Evolutionary conservation across 208 protist species (phyloP), one percentile per base, ranked within the genome.

Genomic region (Strigomonas culicis): DNA sequence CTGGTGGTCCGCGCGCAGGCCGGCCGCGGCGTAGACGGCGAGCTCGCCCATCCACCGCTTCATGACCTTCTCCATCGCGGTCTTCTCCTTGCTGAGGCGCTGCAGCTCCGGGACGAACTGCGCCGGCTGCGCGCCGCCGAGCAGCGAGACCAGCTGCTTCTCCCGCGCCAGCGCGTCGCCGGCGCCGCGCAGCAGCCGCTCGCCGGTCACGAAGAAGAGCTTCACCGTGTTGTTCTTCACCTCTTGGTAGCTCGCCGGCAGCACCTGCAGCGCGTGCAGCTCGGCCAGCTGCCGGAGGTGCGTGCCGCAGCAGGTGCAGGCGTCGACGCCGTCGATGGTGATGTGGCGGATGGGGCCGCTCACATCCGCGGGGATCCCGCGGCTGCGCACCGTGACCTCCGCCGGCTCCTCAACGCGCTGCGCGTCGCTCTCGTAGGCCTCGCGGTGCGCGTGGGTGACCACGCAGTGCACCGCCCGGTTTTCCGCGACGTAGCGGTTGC

Each of bases 281-380:
- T 94, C 70, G 11, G 79, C 58, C 21, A 94, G 71, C 15, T 81
- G 77, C 10, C 50, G 63, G 6, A 94, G 77, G 60, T 96, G 90
- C 22, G 90, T 96, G n/a, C 90, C 90, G 59, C 90, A 96, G 73
- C 90, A 96, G 13, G 80, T 86, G 70, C 84, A 90, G 52, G 57
- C 72, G 63, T 96, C 90, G 41, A 93, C 65, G 13, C 72, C 64
- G n/a, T 75, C 73, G 13, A 94, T 70, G n/a, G 70, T 72, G 56
- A 96, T 88, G 49, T 92, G 73, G 7, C 90, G 87, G 47, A 96
- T 87, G 4, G 85, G 77, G 2, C 86, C 90, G 0, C 63, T 75
- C 13, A 92, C 79, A 66, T 92, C 90, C 4, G 70, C 73, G 4
- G 90, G 88, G 66, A 94, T 94, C 22, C 68, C 71, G 32, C 85